phyloP scores from a whole-genome alignment of 2,329 filamentous ascomycete genomes.

The Penicillium sumatraense region DNA sequence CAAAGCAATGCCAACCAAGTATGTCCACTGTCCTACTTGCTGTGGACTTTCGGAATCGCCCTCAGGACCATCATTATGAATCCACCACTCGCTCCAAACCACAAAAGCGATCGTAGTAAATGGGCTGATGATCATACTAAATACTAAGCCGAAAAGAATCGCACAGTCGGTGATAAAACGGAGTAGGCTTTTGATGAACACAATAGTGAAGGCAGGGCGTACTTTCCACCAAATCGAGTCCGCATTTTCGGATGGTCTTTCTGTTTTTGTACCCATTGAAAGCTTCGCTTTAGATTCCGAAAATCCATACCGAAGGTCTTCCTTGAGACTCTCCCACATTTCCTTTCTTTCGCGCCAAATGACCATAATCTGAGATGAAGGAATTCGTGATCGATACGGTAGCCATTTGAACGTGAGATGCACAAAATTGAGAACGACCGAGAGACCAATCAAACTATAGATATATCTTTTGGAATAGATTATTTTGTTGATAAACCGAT shows the following conservation, averaged over 20 bases:
- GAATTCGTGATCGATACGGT: slow-evolving; percentile 29
- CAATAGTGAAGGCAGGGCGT: slow-evolving; percentile 6
- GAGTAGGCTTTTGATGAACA: slow-evolving; percentile 15
- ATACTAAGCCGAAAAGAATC: slow-evolving; percentile 23
- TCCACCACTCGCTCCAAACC: slow-evolving; percentile 38
- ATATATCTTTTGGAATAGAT: slow-evolving; percentile 27
- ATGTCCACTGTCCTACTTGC: slow-evolving; percentile 40
- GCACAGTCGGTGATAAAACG: slow-evolving; percentile 17
- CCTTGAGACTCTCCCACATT: slow-evolving; percentile 25
- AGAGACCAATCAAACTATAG: slow-evolving; percentile 33
- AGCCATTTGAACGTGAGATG: slow-evolving; percentile 29
- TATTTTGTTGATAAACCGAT: slow-evolving; percentile 15
- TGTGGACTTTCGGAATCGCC: slow-evolving; percentile 28
- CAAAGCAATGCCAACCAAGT: slow-evolving; percentile 32
- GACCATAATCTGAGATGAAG: slow-evolving; percentile 26
- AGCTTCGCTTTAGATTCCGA: neutral
- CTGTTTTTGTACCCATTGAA: neutral
- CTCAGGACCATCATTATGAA: slow-evolving; percentile 32
- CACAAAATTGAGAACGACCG: slow-evolving; percentile 29
- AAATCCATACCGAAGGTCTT: slow-evolving; percentile 11
- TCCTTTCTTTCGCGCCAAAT: slow-evolving; percentile 30
- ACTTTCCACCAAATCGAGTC: slow-evolving; percentile 1
- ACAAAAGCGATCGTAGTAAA: slow-evolving; percentile 37
- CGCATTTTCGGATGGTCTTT: neutral
- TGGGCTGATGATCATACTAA: slow-evolving; percentile 37